Base-by-base conservation (phyloP, 73 alveolate species). In the Urostyla sp. region DNA sequence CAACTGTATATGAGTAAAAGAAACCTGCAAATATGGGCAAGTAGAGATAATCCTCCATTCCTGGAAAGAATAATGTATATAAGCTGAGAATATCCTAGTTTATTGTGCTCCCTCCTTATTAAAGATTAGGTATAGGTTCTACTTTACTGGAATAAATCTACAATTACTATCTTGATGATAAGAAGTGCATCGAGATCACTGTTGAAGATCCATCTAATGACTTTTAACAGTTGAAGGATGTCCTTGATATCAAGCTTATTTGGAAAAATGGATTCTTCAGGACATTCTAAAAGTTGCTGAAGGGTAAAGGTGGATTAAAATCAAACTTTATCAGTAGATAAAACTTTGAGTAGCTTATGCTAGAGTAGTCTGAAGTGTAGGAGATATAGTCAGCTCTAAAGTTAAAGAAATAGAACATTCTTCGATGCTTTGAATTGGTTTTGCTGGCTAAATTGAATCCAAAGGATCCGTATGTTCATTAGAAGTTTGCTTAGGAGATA, bases 161-260 rank as follows among this genome's bases (percentile, higher is more conserved):
- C 52, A n/a, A 46, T 20, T 36, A 26, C 32, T 80, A 80, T 36
- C 40, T 50, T 11, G 37, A 18, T n/a, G 90, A 80, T 27, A 49
- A 31, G 52, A 57, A 49, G 18, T 80, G 90, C 31, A 20, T 16
- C 21, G 90, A 80, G 44, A 66, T 80, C 23, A 53, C 84, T 6
- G 90, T 80, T 3, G 90, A 80, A 48, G 90, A 80, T 23, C 90
- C 90, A 4, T 48, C 78, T 20, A 45, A 34, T 8, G 90, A 43
- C 0, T 80, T 80, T 50, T 28, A 63, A 44, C 21, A 26, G 16
- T 66, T 80, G 90, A 44, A 56, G 37, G 90, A 80, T 34, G 45
- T 58, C 2, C 49, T 49, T 13, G 84, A 80, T 21, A 15, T 66
- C 45, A 66, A 66, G 58, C 28, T 78, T 20, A 78, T 78, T 21